phyloP scores from a whole-genome alignment of 305 asterid species.

The Fraxinus velutina region DNA sequence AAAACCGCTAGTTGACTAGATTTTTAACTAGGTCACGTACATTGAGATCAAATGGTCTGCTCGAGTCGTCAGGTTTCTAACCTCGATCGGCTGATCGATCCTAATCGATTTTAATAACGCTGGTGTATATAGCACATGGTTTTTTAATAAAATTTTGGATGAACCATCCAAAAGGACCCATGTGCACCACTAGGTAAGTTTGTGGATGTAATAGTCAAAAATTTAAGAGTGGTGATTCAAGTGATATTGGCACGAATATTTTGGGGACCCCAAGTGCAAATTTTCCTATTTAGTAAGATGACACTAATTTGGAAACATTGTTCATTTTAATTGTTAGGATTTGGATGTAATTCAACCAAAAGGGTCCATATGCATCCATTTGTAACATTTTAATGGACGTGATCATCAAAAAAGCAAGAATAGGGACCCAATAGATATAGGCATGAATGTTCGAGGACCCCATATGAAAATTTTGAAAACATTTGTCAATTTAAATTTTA shows the following conservation, averaged over 20 bases:
- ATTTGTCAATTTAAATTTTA: neutral
- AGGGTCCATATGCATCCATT: neutral
- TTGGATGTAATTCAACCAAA: neutral
- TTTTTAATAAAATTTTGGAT: too few relatives aligned
- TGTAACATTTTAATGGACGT: neutral
- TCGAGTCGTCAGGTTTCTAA: neutral
- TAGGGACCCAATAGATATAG: neutral
- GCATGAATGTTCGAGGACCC: neutral
- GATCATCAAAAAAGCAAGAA: neutral
- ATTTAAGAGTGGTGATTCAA: neutral
- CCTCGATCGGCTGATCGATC: neutral
- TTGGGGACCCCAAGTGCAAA: neutral
- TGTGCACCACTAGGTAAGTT: neutral
- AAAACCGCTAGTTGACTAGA: neutral
- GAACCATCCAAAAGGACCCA: too few relatives aligned
- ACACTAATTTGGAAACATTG: neutral
- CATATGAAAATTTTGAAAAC: neutral
- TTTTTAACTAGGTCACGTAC: neutral
- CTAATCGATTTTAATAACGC: neutral
- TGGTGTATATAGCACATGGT: neutral
- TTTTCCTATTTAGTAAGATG: too few relatives aligned
- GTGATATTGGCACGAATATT: neutral
- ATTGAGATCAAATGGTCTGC: neutral
- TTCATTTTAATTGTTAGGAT: neutral
- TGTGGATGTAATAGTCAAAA: neutral